Evolutionary conservation across 768 basidiomycete genomes (phyloP), one percentile per base, ranked within the genome.

Genomic region (Serendipita indica): DNA sequence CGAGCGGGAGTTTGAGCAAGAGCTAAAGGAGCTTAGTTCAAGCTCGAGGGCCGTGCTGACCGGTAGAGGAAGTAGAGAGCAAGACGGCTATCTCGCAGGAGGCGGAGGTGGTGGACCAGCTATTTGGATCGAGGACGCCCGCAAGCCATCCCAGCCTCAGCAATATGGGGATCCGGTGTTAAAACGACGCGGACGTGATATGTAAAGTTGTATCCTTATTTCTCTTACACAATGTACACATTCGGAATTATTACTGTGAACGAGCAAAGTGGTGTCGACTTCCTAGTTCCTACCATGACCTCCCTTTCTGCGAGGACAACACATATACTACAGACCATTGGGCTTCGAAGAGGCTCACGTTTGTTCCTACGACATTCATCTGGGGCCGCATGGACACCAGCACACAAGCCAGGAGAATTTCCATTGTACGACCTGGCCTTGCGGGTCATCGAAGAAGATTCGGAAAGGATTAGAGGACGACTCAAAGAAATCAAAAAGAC

Each of bases 341-440:
- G 5, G 5, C 27, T 43, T n/a, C 41, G 7, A 6, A n/a, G 27
- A 6, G 41, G 41, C 7, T 43, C n/a, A 18, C 41, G 18, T 25
- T 43, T 43, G 41, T n/a, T 18, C 41, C 18, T n/a, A 43, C 7
- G n/a, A 6, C 5, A 6, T 43, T 43, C n/a, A 7, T 43, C n/a
- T 18, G 5, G 27, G 7, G 35, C 10, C 12, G n/a, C 41, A 28
- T 54, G 49, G 49, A 30, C 49, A 27, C 49, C 49, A 7, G 16
- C n/a, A 16, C 49, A 54, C 30, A 30, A 54, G 49, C 20, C 49
- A 54, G 49, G 49, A 28, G 22, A 30, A 30, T 33, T 5, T 33
- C 49, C 49, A 12, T 18, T 60, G 7, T 96, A 90, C 65, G 94
- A 98, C 71, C 78, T 85, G 58, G 91, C 93, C 0, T 71, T 97